These are phyloP conservation scores for Tricholoma hemisulphureum DNA, from an alignment of 768 basidiomycete genomes.

Conservation along the genomic window DNA sequence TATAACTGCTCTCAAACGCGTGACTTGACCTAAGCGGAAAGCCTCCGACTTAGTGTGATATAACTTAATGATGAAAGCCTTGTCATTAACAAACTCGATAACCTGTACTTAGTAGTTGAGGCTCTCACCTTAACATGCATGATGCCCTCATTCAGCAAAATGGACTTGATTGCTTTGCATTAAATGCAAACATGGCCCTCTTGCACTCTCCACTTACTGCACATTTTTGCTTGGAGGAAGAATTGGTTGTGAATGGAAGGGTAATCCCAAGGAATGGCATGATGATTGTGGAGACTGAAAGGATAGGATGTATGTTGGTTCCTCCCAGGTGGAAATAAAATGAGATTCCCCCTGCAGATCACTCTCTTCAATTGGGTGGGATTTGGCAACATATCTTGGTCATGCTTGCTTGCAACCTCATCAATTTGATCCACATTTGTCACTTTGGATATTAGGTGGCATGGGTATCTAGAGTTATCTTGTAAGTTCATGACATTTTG, in stretches of 20 bases:
- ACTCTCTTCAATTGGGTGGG: neutral
- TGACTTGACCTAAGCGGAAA: no score
- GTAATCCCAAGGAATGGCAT: conserved; percentile 16
- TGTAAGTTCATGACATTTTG: neutral
- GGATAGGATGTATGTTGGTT: conserved; percentile 17
- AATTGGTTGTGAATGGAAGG: neutral
- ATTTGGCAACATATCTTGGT: neutral
- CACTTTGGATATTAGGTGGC: neutral
- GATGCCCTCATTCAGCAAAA: conserved; percentile 7
- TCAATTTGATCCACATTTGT: neutral
- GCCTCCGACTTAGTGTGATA: no score
- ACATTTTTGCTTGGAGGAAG: neutral
- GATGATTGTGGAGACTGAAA: conserved; percentile 17
- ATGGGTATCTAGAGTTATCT: neutral
- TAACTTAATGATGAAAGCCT: no score
- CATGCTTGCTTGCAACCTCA: neutral
- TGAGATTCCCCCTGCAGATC: neutral
- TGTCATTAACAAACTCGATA: no score
- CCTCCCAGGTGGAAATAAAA: neutral
- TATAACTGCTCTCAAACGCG: no score
- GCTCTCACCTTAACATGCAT: no score
- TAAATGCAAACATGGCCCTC: neutral
- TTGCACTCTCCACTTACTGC: neutral
- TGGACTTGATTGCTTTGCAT: conserved; percentile 2
- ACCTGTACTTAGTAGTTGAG: no score